Base-by-base conservation (phyloP, 805 yeast genomes). In the Teunomyces lycoperdinae region DNA sequence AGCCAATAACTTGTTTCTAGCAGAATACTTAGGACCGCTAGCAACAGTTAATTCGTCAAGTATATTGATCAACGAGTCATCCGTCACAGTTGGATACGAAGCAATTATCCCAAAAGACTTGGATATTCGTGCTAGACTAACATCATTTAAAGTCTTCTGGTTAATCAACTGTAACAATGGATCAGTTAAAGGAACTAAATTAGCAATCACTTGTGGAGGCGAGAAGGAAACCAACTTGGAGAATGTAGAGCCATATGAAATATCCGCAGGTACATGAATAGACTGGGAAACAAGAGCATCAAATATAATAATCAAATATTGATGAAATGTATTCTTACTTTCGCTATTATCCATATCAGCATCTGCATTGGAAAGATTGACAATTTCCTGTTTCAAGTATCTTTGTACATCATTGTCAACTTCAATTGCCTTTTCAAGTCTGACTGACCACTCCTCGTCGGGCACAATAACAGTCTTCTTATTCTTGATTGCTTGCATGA, bases 381-480 rank as follows among this genome's bases (percentile, higher is more conserved):
- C 50, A 0, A 50, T 42, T 43, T 62, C 67, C 2, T 42, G 42
- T 4, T 46, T 49, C 14, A 70, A 49, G 7, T 60, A 51, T 0
- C 43, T 39, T 20, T 70, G 69, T 1, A 86, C 87, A 2, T 56
- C 59, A 0, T 72, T 72, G 58, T 89, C 95, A 36, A 77, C 66
- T 35, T 80, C 85, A 9, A 87, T 44, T 0, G 92, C 87, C 49
- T 81, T 87, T 8, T 85, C 89, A 24, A 87, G 56, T 57, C 92
- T 74, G 0, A 78, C 66, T 3, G 72, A 68, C 96, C 96, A 89
- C 44, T 85, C 84, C 51, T 84, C 85, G 60, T 89, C 96, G 17
- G 76, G 67, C 0, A 79, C 79, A 42, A 88, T 62, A 1, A 84
- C 83, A 0, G 90, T 82, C 0, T 64, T 53, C 11, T 74, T 68